phyloP scores from a whole-genome alignment of 2,329 filamentous ascomycete species.

The Thermomyces lanuginosus region DNA sequence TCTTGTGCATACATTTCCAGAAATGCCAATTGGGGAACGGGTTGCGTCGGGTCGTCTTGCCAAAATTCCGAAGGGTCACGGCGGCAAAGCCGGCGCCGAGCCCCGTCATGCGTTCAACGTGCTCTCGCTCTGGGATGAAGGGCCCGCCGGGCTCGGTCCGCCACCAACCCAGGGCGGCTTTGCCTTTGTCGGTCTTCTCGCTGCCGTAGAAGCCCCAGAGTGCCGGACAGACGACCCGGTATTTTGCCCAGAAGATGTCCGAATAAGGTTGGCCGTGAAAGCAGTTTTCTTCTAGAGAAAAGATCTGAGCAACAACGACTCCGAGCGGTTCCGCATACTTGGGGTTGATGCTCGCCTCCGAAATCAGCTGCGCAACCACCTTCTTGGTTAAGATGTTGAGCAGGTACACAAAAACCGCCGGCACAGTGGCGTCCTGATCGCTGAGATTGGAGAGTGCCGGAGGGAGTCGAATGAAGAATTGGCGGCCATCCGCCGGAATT shows the following conservation, averaged over 20 bases:
- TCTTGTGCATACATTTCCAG: slow-evolving; percentile 61
- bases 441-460: slow-evolving; percentile 32
- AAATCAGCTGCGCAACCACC: slow-evolving; percentile 52
- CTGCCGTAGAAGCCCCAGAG: slow-evolving; percentile 68
- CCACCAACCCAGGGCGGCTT: slow-evolving; percentile 56
- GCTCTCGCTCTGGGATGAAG: slow-evolving; percentile 53
- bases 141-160: slow-evolving; percentile 35
- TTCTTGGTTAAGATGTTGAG: slow-evolving; percentile 62
- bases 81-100: slow-evolving; percentile 72
- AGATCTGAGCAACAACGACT: slow-evolving; percentile 58
- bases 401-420: slow-evolving; percentile 54
- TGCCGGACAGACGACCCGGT: slow-evolving; percentile 62
- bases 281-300: slow-evolving; percentile 50
- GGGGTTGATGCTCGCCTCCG: slow-evolving; percentile 47
- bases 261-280: slow-evolving; percentile 54
- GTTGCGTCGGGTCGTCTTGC: slow-evolving; percentile 49
- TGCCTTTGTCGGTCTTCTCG: slow-evolving; percentile 55
- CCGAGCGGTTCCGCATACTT: slow-evolving; percentile 62
- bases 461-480: slow-evolving; percentile 4
- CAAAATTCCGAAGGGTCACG: slow-evolving; percentile 68
- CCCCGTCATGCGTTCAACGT: slow-evolving; percentile 69
- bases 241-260: slow-evolving; percentile 77
- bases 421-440: slow-evolving; percentile 36
- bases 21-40: slow-evolving; percentile 66
- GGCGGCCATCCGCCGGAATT: slow-evolving; percentile 37